phyloP scores from a whole-genome alignment of 2,329 filamentous ascomycete genomes.

The Microcyclosporella mali region DNA sequence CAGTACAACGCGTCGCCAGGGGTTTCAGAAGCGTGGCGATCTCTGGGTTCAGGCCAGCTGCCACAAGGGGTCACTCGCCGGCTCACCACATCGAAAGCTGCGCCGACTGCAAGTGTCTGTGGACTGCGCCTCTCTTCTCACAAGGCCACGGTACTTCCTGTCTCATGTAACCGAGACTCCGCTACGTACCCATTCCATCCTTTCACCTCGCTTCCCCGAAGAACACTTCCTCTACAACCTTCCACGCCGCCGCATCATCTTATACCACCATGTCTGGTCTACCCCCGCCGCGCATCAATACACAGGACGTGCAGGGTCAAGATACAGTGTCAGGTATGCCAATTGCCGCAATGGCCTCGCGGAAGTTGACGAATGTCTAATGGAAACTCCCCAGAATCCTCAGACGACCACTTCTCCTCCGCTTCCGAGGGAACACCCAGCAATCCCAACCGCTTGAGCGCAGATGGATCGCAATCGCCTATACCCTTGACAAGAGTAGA shows the following conservation, averaged over 20 bases:
- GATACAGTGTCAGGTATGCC: constrained; percentile 16
- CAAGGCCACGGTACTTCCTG: background rate
- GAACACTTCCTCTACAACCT: background rate
- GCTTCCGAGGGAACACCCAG: constrained; percentile 51
- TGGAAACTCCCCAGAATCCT: constrained; percentile 9
- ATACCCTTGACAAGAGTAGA: constrained; percentile 59
- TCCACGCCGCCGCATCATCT: background rate
- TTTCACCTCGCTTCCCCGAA: too few relatives aligned
- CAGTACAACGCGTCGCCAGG: too few relatives aligned
- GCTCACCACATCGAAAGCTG: too few relatives aligned
- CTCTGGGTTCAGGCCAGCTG: too few relatives aligned
- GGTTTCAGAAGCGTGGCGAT: too few relatives aligned
- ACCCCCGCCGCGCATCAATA: constrained; percentile 26
- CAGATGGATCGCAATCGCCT: constrained; percentile 39
- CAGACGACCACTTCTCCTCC: constrained; percentile 59
- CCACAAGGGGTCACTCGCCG: too few relatives aligned
- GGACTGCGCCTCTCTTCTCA: too few relatives aligned
- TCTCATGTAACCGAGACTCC: too few relatives aligned
- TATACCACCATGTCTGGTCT: constrained; percentile 23
- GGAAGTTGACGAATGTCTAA: constrained; percentile 16
- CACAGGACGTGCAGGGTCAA: constrained; percentile 22
- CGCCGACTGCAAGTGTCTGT: too few relatives aligned
- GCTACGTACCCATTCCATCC: too few relatives aligned
- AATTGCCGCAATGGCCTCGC: constrained; percentile 6
- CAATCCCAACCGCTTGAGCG: constrained; percentile 33